Conservation (phyloP, 2,329 filamentous ascomycete genomes). For the Penicillium sp. region DNA sequence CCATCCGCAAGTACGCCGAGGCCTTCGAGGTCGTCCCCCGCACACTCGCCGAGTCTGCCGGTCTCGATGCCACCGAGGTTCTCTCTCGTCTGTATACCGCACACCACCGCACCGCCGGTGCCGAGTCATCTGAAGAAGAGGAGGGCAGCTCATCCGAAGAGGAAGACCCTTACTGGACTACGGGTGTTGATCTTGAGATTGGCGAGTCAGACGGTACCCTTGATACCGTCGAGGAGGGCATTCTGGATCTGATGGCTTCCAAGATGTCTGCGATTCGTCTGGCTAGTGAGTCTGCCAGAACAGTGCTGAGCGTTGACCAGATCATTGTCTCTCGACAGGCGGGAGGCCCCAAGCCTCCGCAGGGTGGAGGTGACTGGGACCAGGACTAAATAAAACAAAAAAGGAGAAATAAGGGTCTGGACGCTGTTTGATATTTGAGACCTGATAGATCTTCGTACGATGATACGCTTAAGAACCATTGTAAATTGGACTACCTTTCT, state of each 20-base stretch:
- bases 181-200: constrained; percentile 94
- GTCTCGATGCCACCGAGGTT: constrained; percentile 95
- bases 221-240: constrained; percentile 83
- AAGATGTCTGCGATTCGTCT: constrained; percentile 98
- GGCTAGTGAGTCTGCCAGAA: constrained; percentile 90
- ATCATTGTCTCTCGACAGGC: constrained; percentile 98
- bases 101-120: constrained; percentile 61
- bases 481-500: constrained; percentile 8
- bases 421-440: constrained; percentile 8
- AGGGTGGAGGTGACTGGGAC: constrained; percentile 81
- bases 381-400: constrained; percentile 53
- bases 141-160: constrained; percentile 47
- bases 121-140: constrained; percentile 33
- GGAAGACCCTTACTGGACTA: constrained; percentile 80
- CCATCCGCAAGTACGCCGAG: constrained; percentile 96
- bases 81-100: constrained; percentile 89
- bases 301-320: constrained; percentile 94
- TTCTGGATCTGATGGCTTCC: constrained; percentile 85
- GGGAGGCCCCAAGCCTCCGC: constrained; percentile 94
- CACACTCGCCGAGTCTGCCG: constrained; percentile 90
- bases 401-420: constrained; percentile 17
- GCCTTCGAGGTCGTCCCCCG: constrained; percentile 96
- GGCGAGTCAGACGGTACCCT: constrained; percentile 77
- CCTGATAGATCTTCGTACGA: constrained; percentile 33
- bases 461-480: constrained; percentile 16